A percentile compares a stretch with the other conserved stretches of the same genome.
These are phyloP conservation scores for Nicotiana rustica DNA, from an alignment of 305 asterid genomes.

Conservation along the genomic window DNA sequence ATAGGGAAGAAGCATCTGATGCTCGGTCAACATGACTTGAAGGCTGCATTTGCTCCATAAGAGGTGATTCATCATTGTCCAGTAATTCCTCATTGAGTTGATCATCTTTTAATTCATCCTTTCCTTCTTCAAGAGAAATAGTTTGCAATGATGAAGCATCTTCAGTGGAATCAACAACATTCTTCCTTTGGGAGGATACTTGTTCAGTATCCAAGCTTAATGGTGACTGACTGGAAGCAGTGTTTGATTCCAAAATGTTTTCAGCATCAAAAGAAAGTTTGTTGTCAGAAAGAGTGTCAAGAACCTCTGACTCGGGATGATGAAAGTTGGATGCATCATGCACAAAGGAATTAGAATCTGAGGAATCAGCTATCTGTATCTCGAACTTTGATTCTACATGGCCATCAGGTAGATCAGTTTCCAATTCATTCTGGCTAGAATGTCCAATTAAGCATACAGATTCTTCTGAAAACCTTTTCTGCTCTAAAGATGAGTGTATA, in stretches of 20 bases:
- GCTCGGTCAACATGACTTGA: constrained; percentile 46
- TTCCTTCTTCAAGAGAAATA: constrained; percentile 33
- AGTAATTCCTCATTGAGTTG: constrained; percentile 31
- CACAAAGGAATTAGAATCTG: constrained; percentile 40
- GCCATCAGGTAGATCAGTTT: constrained; percentile 40
- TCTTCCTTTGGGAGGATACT: constrained; percentile 43
- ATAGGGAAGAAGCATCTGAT: constrained; percentile 37
- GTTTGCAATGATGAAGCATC: constrained; percentile 40
- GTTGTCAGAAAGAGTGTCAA: constrained; percentile 43
- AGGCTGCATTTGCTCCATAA: constrained; percentile 42
- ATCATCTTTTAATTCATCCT: constrained; percentile 31
- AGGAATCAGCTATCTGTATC: constrained; percentile 42
- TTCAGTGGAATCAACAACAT: constrained; percentile 33
- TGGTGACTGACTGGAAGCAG: constrained; percentile 43
- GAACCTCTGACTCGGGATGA: constrained; percentile 47
- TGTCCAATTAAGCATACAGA: constrained; percentile 42
- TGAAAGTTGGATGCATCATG: constrained; percentile 39
- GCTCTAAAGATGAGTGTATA: constrained; percentile 45
- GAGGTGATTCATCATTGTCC: constrained; percentile 44
- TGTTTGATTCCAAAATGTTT: constrained; percentile 37
- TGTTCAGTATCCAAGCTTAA: constrained; percentile 47
- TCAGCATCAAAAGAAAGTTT: constrained; percentile 45
- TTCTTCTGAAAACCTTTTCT: constrained; percentile 46
- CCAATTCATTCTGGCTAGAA: constrained; percentile 48
- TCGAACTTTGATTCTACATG: constrained; percentile 33